Percentiles rank a stretch among this genome's conserved stretches.
These are phyloP conservation scores for Stephanodiscus minutulus DNA, from an alignment of 108 stramenopile genomes.

Conservation along the genomic window DNA sequence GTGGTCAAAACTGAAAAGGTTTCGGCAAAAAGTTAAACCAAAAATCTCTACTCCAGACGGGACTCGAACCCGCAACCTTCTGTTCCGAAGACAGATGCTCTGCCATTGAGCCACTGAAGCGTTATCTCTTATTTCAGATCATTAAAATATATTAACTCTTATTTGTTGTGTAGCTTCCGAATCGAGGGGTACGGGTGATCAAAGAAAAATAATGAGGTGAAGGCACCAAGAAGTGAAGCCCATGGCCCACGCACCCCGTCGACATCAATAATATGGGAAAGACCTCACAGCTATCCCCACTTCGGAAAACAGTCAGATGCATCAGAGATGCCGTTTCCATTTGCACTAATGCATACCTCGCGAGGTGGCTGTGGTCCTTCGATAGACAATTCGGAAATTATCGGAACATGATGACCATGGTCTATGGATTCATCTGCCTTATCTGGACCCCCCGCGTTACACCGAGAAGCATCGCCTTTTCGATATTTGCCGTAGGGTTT, in stretches of 20 bases:
- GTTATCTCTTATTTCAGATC: too few species aligned
- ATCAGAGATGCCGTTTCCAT: conserved; percentile 12
- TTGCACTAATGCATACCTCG: conserved; percentile 10
- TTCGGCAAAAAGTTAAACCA: background rate
- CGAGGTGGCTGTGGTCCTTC: conserved; percentile 18
- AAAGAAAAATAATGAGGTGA: too few species aligned
- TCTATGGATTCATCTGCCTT: conserved; percentile 25
- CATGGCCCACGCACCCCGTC: too few species aligned
- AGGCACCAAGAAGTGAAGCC: too few species aligned
- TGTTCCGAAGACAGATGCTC: conserved; percentile 96
- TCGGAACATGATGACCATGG: conserved; percentile 16
- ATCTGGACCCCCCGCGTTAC: conserved; percentile 7
- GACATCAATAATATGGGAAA: background rate
- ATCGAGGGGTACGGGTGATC: too few species aligned
- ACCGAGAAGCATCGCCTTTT: conserved; percentile 14
- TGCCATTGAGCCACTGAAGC: conserved; percentile 89
- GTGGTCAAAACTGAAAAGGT: too few species aligned
- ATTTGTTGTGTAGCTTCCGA: too few species aligned
- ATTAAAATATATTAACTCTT: too few species aligned
- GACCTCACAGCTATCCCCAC: background rate
- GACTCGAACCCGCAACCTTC: conserved; percentile 94
- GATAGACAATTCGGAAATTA: conserved; percentile 9
- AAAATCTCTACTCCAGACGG: conserved; percentile 64
- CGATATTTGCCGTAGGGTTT: conserved; percentile 4
- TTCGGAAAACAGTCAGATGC: background rate